Percentiles rank a stretch among this genome's conserved stretches.
phyloP scores from a whole-genome alignment of 192 early-diverging fungal genomes.

The Chytriomyces confervae region DNA sequence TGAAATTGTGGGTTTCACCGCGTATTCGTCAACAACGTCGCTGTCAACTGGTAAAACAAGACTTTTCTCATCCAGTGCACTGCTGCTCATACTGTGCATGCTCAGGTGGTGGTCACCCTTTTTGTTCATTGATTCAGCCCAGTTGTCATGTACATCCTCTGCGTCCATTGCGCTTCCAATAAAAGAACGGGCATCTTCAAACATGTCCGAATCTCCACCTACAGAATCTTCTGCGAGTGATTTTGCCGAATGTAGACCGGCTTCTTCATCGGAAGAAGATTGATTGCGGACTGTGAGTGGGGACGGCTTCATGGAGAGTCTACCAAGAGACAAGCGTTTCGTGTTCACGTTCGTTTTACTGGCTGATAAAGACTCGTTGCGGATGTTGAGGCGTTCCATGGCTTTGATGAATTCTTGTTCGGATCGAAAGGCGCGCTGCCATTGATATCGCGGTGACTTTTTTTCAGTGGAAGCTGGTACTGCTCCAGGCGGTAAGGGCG shows the following conservation, averaged over 20 bases:
- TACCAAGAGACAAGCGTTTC: not conserved
- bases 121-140: not conserved
- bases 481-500: not conserved
- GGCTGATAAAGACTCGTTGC: too few species aligned
- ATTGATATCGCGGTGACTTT: not conserved
- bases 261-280: not conserved
- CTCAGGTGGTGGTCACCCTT: not conserved
- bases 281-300: not conserved
- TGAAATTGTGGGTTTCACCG: not conserved
- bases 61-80: not conserved
- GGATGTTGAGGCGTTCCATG: not conserved
- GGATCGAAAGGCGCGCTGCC: slow-evolving; percentile 16
- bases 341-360: not conserved
- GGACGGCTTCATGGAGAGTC: not conserved
- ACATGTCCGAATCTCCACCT: not conserved
- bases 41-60: not conserved
- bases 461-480: not conserved
- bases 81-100: slow-evolving; percentile 13
- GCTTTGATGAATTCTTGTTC: slow-evolving; percentile 20
- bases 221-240: not conserved
- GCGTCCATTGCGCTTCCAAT: not conserved
- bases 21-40: not conserved
- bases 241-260: not conserved
- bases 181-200: slow-evolving; percentile 31
- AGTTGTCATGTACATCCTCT: too few species aligned